phyloP scores from a whole-genome alignment of 2,329 filamentous ascomycete species.

The Xylaria sp. region DNA sequence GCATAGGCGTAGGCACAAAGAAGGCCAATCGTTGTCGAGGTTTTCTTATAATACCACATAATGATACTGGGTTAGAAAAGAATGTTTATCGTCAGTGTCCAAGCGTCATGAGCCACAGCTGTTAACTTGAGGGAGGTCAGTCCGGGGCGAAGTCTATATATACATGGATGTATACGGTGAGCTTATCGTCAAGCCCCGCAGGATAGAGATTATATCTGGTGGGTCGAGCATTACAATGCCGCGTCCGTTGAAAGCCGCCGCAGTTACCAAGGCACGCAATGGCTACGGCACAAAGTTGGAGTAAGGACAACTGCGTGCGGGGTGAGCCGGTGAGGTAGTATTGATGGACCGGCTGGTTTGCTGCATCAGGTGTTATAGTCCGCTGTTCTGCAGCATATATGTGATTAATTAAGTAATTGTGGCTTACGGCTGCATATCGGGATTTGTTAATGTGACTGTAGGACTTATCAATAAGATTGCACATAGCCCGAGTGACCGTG shows the following conservation, averaged over 20 bases:
- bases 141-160: neutral
- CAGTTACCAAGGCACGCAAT: too few species aligned
- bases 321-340: neutral
- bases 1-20: conserved; percentile 22
- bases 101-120: neutral
- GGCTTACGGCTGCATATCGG: too few species aligned
- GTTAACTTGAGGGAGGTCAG: neutral
- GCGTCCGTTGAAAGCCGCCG: neutral
- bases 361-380: too few species aligned
- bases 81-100: neutral
- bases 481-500: too few species aligned
- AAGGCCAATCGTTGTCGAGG: conserved; percentile 4
- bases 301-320: too few species aligned
- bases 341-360: too few species aligned
- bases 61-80: neutral
- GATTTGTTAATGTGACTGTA: too few species aligned
- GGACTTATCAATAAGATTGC: too few species aligned
- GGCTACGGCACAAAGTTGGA: too few species aligned
- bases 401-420: too few species aligned
- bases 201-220: conserved; percentile 4
- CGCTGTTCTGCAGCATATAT: too few species aligned
- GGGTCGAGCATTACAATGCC: conserved; percentile 1
- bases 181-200: conserved; percentile 9
- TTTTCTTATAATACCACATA: conserved; percentile 5
- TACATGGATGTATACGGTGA: too few species aligned